Percentiles rank a stretch among this genome's conserved stretches.
These are phyloP conservation scores for Phytophthora ramorum DNA, from an alignment of 352 stramenopile species.

Conservation along the genomic window DNA sequence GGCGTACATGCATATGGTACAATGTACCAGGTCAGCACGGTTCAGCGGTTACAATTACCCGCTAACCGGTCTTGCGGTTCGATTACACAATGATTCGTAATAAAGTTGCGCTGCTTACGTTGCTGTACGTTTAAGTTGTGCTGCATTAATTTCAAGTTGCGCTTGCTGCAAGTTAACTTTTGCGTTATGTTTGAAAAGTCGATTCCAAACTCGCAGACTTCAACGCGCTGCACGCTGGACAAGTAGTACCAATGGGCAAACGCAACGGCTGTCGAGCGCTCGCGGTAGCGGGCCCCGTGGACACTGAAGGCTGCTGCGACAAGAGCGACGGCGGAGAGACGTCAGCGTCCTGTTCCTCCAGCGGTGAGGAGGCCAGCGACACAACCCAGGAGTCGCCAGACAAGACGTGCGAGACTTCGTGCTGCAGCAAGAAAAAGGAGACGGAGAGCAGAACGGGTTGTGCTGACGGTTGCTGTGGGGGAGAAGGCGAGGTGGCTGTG, in stretches of 20 bases:
- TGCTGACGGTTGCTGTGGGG: conserved; percentile 1
- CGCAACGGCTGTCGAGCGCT: conserved; percentile 8
- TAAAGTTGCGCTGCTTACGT: background rate
- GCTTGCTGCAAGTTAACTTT: too few relatives aligned
- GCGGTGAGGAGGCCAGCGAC: conserved; percentile 19
- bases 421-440: conserved; percentile 4
- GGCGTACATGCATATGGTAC: conserved; percentile 6
- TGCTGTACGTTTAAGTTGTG: too few relatives aligned
- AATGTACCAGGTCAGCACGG: background rate
- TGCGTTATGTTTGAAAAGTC: too few relatives aligned
- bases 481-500: background rate
- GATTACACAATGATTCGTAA: background rate
- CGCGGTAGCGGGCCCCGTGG: background rate
- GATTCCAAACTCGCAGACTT: too few relatives aligned
- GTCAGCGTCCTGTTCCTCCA: conserved; percentile 31
- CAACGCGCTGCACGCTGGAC: background rate
- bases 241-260: conserved; percentile 21
- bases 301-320: conserved; percentile 8
- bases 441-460: background rate
- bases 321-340: conserved; percentile 39
- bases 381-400: conserved; percentile 1
- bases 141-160: too few relatives aligned
- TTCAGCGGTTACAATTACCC: conserved; percentile 2
- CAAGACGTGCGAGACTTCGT: background rate
- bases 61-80: background rate